phyloP scores from a whole-genome alignment of 2,329 filamentous ascomycete genomes.

The Cladophialophora exuberans region DNA sequence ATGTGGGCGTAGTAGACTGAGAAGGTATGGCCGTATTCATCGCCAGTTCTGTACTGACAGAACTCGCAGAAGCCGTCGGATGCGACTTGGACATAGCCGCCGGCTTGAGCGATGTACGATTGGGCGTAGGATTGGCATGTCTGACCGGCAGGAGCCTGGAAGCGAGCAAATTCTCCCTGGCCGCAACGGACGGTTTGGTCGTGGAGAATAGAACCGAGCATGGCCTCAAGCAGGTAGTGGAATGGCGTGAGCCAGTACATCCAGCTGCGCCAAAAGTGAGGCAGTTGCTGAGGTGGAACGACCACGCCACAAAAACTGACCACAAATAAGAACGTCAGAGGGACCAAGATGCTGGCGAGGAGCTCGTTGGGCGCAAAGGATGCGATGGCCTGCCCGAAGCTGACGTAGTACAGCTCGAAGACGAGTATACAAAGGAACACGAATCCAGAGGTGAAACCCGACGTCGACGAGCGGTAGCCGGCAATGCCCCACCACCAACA shows the following conservation, averaged over 20 bases:
- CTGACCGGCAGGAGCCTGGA: conserved; percentile 58
- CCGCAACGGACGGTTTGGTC: conserved; percentile 69
- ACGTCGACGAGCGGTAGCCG: conserved; percentile 59
- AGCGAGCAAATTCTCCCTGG: conserved; percentile 62
- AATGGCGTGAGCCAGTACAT: conserved; percentile 77
- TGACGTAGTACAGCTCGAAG: conserved; percentile 65
- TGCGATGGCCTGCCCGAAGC: conserved; percentile 65
- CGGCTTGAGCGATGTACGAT: conserved; percentile 54
- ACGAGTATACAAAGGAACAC: conserved; percentile 59
- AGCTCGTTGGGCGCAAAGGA: conserved; percentile 68
- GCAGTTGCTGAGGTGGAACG: conserved; percentile 66
- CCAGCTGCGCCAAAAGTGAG: conserved; percentile 66
- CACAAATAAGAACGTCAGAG: conserved; percentile 70
- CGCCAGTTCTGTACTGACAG: conserved; percentile 40
- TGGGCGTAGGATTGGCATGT: conserved; percentile 64
- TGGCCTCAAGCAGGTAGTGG: conserved; percentile 76
- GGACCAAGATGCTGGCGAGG: conserved; percentile 67
- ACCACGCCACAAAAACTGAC: conserved; percentile 76
- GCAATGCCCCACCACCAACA: conserved; percentile 66
- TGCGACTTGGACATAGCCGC: conserved; percentile 52
- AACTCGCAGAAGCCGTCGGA: conserved; percentile 53
- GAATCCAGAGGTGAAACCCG: conserved; percentile 60
- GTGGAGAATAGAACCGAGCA: conserved; percentile 69
- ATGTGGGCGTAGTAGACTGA: conserved; percentile 61
- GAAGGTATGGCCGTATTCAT: conserved; percentile 49